Conservation (phyloP, 2,329 filamentous ascomycete genomes). For the Fusarium sp. region DNA sequence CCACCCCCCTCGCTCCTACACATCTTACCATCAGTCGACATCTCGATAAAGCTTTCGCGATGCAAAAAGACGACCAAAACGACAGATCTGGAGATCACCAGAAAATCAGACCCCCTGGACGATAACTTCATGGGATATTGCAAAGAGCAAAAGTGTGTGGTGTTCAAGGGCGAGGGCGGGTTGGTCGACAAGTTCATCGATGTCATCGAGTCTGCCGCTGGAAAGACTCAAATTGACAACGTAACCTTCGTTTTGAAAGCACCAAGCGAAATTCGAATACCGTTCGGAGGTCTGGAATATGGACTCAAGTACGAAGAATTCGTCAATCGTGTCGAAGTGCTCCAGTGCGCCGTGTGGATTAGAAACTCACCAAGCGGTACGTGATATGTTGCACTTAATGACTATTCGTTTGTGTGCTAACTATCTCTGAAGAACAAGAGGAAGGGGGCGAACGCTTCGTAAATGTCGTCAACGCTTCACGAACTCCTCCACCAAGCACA, state of each 20-base stretch:
- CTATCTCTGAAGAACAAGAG: not conserved
- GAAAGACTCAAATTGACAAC: constrained; percentile 2
- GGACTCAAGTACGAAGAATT: constrained; percentile 41
- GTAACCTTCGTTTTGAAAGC: constrained; percentile 29
- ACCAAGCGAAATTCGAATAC: constrained; percentile 29
- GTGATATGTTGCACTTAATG: not conserved
- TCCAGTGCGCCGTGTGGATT: constrained; percentile 44
- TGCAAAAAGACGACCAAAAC: constrained; percentile 11
- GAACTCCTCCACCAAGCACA: not conserved
- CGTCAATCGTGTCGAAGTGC: constrained; percentile 40
- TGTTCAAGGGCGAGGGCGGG: constrained; percentile 40
- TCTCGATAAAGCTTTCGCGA: constrained; percentile 18
- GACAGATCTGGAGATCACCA: constrained; percentile 23
- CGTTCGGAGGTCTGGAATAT: constrained; percentile 32
- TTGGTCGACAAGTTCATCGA: constrained; percentile 36
- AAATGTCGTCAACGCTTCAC: not conserved
- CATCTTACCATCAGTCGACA: constrained; percentile 26
- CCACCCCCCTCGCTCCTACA: constrained; percentile 16
- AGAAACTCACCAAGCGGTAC: constrained; percentile 22
- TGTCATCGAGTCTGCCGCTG: constrained; percentile 18
- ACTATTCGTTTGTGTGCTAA: not conserved
- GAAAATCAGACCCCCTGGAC: constrained; percentile 19
- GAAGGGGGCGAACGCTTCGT: not conserved
- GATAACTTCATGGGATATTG: constrained; percentile 44
- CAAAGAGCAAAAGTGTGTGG: constrained; percentile 29